Conservation (phyloP, 495 filamentous ascomycete genomes). For the Penicillium canariense region DNA sequence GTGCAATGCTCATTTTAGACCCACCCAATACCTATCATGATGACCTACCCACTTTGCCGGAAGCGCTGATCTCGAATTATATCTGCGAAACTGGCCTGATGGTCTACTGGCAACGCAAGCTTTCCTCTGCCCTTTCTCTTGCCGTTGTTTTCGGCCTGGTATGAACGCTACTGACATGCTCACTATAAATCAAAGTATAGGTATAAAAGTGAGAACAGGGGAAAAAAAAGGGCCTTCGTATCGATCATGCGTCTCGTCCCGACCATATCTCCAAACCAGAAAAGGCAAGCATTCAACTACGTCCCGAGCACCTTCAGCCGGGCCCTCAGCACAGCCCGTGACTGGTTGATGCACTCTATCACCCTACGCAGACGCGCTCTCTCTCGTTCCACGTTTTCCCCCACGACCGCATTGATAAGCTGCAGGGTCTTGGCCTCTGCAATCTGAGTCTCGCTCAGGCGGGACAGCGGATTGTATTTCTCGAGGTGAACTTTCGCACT, state of each 20-base stretch:
- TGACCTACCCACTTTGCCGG: no score
- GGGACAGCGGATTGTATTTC: background rate
- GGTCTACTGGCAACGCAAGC: no score
- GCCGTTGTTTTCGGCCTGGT: no score
- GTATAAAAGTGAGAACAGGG: background rate
- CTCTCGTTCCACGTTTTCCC: slow-evolving; percentile 25
- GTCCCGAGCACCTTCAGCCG: slow-evolving; percentile 16
- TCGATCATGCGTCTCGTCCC: background rate
- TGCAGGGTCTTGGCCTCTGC: slow-evolving; percentile 26
- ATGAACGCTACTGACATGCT: no score
- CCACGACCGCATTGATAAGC: slow-evolving; percentile 16
- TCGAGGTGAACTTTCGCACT: slow-evolving; percentile 17
- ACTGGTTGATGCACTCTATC: slow-evolving; percentile 15
- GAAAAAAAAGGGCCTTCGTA: background rate
- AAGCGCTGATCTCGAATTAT: no score
- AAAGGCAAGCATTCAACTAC: slow-evolving; percentile 5
- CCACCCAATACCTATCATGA: no score
- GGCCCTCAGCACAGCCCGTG: slow-evolving; percentile 12
- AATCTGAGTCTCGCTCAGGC: slow-evolving; percentile 18
- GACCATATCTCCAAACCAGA: background rate
- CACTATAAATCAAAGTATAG: background rate
- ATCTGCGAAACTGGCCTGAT: no score
- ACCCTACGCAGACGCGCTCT: slow-evolving; percentile 17
- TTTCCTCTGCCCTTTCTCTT: no score
- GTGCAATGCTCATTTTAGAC: no score